A percentile compares a stretch with the other conserved stretches of the same genome.
Evolutionary conservation across 2,329 filamentous ascomycete species (phyloP).

Genomic region (Pseudogymnoascus sp.): DNA sequence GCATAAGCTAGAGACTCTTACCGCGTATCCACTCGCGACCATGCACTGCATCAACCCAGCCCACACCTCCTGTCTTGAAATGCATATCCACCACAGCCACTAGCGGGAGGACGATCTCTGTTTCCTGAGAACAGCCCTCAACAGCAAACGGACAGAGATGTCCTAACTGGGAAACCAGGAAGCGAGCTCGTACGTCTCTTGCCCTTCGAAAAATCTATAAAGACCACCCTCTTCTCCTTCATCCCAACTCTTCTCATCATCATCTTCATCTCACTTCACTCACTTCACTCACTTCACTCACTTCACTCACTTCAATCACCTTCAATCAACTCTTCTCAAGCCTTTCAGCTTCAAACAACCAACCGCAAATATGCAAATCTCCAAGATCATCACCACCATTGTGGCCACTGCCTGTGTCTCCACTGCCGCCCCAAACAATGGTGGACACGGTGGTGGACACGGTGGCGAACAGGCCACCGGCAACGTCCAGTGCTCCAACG

Average conservation of each 20-base stretch:
- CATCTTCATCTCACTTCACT: slow-evolving; percentile 1
- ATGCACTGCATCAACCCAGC: background rate
- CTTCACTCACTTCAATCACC: slow-evolving; percentile 5
- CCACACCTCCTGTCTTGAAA: background rate
- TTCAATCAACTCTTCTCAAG: background rate
- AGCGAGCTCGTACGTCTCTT: background rate
- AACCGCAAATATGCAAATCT: slow-evolving; percentile 7
- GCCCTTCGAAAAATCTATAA: background rate
- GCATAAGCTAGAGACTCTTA: background rate
- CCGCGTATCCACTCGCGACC: background rate
- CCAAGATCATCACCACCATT: slow-evolving; percentile 4
- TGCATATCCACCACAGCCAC: background rate
- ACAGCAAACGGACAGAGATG: background rate
- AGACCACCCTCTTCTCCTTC: background rate
- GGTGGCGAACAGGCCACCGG: background rate
- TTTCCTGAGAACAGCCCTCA: background rate
- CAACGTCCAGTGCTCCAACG: background rate
- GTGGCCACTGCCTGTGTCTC: background rate
- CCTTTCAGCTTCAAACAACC: background rate
- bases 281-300: slow-evolving; percentile 6
- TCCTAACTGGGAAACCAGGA: background rate
- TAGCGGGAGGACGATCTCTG: background rate
- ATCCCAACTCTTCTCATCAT: background rate
- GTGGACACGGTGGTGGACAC: background rate
- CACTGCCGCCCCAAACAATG: background rate